Conservation (phyloP, 768 basidiomycete genomes). For the Sporobolomyces roseus region DNA sequence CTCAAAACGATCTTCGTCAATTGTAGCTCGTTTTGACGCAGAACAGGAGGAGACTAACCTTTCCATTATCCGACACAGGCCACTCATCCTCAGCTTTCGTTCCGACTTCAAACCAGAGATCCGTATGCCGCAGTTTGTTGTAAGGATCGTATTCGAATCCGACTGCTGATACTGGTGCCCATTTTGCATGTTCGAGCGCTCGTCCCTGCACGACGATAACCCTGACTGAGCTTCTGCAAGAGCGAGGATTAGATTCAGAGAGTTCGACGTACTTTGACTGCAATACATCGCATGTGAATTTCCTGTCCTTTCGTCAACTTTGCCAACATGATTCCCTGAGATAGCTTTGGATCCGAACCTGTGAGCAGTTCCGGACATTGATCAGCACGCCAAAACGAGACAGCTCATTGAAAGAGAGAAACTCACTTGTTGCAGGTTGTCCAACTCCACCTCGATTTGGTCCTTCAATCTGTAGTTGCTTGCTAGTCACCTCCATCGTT, state of each 20-base stretch:
- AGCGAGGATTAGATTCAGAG: background rate
- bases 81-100: constrained; percentile 75
- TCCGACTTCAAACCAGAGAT: constrained; percentile 78
- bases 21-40: constrained; percentile 13
- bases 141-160: constrained; percentile 97
- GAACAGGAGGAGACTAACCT: constrained; percentile 58
- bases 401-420: too few species aligned
- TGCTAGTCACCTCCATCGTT: constrained; percentile 81
- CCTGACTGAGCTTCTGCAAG: background rate
- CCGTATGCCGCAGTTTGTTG: constrained; percentile 93
- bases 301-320: constrained; percentile 94
- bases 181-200: constrained; percentile 98
- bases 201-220: constrained; percentile 63
- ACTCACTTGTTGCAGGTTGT: constrained; percentile 39
- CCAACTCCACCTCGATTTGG: constrained; percentile 27
- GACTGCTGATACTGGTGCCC: constrained; percentile 93
- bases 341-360: constrained; percentile 28
- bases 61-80: constrained; percentile 88
- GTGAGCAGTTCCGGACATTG: background rate
- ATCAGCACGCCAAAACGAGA: background rate
- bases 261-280: constrained; percentile 71
- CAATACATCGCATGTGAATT: constrained; percentile 74
- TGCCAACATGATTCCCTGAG: constrained; percentile 63
- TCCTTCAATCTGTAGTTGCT: constrained; percentile 56
- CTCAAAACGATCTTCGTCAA: too few species aligned